phyloP scores from a whole-genome alignment of 139 green algal genomes.

The Auxenochlorella protothecoides region DNA sequence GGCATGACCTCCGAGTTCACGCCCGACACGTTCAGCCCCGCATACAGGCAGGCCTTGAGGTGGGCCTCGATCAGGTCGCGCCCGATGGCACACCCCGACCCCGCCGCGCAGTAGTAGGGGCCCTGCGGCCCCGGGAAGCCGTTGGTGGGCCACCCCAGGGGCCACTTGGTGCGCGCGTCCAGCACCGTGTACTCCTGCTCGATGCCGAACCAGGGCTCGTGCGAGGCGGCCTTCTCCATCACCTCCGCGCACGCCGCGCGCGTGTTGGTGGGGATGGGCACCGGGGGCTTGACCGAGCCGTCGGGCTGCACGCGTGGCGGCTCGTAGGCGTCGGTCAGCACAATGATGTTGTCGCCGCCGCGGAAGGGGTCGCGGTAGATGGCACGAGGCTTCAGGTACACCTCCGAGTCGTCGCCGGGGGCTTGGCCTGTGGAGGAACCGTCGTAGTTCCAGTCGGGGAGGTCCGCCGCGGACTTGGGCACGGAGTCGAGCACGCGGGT shows the following conservation, averaged over 20 bases:
- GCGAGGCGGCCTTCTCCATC: conserved; percentile 36
- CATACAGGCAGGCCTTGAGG: conserved; percentile 88
- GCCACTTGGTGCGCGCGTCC: conserved; percentile 89
- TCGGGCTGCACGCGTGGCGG: conserved; percentile 56
- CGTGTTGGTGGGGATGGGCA: conserved; percentile 90
- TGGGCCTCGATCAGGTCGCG: conserved; percentile 93
- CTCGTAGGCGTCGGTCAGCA: conserved; percentile 92
- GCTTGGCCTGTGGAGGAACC: conserved; percentile 86
- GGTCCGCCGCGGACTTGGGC: conserved; percentile 47
- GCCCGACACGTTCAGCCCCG: conserved; percentile 87
- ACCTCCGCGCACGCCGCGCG: conserved; percentile 48
- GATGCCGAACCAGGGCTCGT: conserved; percentile 94
- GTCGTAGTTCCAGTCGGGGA: conserved; percentile 96
- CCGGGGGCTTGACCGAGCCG: conserved; percentile 41
- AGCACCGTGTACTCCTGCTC: conserved; percentile 98
- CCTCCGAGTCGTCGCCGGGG: conserved; percentile 86
- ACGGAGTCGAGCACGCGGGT: conserved; percentile 40
- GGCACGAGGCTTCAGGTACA: conserved; percentile 59
- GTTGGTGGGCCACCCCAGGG: conserved; percentile 85
- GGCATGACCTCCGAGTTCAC: conserved; percentile 98
- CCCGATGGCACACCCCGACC: conserved; percentile 78
- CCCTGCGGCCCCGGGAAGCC: conserved; percentile 87
- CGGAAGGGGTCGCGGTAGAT: conserved; percentile 76
- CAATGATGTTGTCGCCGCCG: conserved; percentile 83
- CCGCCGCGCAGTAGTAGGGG: conserved; percentile 94